These are phyloP conservation scores for Russula sp. DNA, from an alignment of 768 basidiomycete species.

Conservation along the genomic window DNA sequence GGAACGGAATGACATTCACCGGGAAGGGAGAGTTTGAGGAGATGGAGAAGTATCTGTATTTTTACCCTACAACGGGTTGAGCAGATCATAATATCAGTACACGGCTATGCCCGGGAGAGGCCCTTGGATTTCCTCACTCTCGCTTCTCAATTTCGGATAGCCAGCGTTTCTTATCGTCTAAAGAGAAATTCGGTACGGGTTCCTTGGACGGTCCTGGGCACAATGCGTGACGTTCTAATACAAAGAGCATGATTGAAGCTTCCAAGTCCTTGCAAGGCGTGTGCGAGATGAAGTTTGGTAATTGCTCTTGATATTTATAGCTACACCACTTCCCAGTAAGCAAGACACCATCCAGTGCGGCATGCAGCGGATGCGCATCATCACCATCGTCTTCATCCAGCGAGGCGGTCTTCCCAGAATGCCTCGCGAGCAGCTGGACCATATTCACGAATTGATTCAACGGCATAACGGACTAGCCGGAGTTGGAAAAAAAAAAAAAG, in stretches of 20 bases:
- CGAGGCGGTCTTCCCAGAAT: constrained; percentile 33
- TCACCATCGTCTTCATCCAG: constrained; percentile 18
- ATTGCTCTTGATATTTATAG: constrained; percentile 56
- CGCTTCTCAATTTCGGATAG: constrained; percentile 28
- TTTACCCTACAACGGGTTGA: constrained; percentile 49
- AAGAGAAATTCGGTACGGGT: constrained; percentile 14
- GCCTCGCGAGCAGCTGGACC: constrained; percentile 51
- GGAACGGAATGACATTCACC: constrained; percentile 38
- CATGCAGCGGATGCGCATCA: constrained; percentile 52
- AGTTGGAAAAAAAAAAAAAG: too few relatives aligned
- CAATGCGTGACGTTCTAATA: constrained; percentile 7
- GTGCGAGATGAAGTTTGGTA: constrained; percentile 28
- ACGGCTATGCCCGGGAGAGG: not conserved
- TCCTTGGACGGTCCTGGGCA: constrained; percentile 30
- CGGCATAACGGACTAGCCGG: constrained; percentile 65
- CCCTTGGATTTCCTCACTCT: constrained; percentile 45
- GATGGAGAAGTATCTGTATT: constrained; percentile 70
- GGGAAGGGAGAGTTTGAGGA: constrained; percentile 62
- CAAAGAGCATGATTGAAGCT: constrained; percentile 32
- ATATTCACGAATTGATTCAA: constrained; percentile 55
- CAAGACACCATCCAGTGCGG: constrained; percentile 57
- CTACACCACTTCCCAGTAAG: constrained; percentile 79
- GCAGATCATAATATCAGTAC: not conserved
- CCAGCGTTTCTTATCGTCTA: constrained; percentile 40
- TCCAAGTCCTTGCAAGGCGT: constrained; percentile 34